Percentiles rank a stretch among this genome's conserved stretches.
These are phyloP conservation scores for Yamadazyma dendronema DNA, from an alignment of 1,139 yeast species.

Conservation along the genomic window DNA sequence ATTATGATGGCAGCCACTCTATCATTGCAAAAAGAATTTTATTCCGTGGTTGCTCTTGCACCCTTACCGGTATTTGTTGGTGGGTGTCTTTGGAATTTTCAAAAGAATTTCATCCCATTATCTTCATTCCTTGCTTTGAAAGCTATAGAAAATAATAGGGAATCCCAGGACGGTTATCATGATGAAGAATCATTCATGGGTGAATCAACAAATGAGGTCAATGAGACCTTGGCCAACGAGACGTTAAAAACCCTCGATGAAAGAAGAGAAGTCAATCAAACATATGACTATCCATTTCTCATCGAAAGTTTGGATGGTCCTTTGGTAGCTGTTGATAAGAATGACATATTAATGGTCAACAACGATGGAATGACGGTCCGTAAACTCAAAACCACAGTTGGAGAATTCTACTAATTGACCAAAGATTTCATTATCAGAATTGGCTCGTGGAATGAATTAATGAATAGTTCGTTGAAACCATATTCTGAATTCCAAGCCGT, in stretches of 20 bases:
- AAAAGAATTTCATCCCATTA: slow-evolving; percentile 75
- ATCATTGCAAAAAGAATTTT: slow-evolving; percentile 74
- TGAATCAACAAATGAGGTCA: slow-evolving; percentile 5
- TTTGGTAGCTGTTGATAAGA: slow-evolving; percentile 66
- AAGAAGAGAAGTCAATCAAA: slow-evolving; percentile 61
- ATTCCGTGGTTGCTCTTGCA: slow-evolving; percentile 64
- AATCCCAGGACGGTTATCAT: slow-evolving; percentile 10
- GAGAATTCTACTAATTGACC: slow-evolving; percentile 10
- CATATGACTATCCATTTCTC: slow-evolving; percentile 75
- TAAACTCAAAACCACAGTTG: slow-evolving; percentile 16
- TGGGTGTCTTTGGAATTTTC: slow-evolving; percentile 75
- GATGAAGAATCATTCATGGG: slow-evolving; percentile 18
- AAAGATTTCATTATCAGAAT: too few species aligned
- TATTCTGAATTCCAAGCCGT: slow-evolving; percentile 1
- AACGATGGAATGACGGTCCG: slow-evolving; percentile 47
- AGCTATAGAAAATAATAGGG: slow-evolving; percentile 29
- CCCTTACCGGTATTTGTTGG: slow-evolving; percentile 75
- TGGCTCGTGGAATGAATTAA: not conserved
- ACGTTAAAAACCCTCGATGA: slow-evolving; percentile 57
- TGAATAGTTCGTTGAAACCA: not conserved
- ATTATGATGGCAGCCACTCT: slow-evolving; percentile 90
- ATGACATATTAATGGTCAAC: slow-evolving; percentile 59
- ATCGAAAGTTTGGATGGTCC: slow-evolving; percentile 77
- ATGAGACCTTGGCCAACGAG: slow-evolving; percentile 9
- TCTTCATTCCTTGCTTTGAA: slow-evolving; percentile 84